These are phyloP conservation scores for Trametes coccinea DNA, from an alignment of 768 basidiomycete genomes.

Conservation along the genomic window DNA sequence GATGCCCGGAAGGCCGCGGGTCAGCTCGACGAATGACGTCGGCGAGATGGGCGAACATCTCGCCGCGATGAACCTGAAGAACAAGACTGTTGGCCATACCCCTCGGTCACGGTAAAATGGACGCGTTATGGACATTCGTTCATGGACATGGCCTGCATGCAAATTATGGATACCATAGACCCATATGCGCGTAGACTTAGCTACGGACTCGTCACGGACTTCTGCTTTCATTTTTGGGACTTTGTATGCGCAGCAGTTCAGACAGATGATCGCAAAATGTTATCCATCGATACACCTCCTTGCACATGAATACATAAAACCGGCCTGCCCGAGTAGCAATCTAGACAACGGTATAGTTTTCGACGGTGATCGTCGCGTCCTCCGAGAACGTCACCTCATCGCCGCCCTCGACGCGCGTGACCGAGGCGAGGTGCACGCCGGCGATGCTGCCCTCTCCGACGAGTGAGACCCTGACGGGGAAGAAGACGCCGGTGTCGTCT, in stretches of 20 bases:
- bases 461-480: constrained; percentile 88
- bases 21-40: constrained; percentile 21
- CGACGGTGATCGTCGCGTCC: constrained; percentile 50
- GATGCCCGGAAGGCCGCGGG: constrained; percentile 15
- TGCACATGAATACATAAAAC: constrained; percentile 15
- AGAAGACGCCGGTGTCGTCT: constrained; percentile 81
- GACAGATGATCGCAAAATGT: background rate
- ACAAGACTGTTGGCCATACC: background rate
- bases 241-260: constrained; percentile 11
- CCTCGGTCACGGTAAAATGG: constrained; percentile 5
- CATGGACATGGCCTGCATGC: background rate
- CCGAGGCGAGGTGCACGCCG: constrained; percentile 65
- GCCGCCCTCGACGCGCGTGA: constrained; percentile 51
- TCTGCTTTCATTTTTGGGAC: background rate
- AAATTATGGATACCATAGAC: background rate
- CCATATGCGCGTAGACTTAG: background rate
- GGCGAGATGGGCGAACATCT: constrained; percentile 20
- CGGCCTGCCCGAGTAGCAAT: constrained; percentile 8
- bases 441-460: constrained; percentile 79
- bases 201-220: constrained; percentile 10
- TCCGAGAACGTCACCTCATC: constrained; percentile 55
- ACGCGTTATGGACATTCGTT: background rate
- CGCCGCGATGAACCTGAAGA: constrained; percentile 10
- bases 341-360: constrained; percentile 49
- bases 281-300: constrained; percentile 17